phyloP scores from a whole-genome alignment of 2,329 filamentous ascomycete genomes.

The Cladosporium sp. region DNA sequence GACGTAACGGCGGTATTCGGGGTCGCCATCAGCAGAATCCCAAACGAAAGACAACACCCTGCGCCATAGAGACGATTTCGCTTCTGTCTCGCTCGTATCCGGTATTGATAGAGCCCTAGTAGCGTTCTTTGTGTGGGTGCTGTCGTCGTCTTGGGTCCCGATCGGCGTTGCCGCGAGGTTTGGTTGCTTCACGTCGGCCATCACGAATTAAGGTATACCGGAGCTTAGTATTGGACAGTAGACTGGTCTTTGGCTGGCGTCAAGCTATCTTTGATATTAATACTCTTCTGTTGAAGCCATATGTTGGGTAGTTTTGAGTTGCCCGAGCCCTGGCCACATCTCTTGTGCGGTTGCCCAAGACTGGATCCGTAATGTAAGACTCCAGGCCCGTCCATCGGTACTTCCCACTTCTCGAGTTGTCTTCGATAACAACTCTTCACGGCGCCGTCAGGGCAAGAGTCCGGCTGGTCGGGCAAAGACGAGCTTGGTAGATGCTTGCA shows the following conservation, averaged over 20 bases:
- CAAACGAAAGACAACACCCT: conserved; percentile 19
- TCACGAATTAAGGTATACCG: not conserved
- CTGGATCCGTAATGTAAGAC: not conserved
- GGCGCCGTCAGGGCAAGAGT: not conserved
- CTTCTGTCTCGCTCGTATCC: not conserved
- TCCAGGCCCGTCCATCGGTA: not conserved
- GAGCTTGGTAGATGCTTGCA: not conserved
- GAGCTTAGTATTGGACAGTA: not conserved
- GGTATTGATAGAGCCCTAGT: not conserved
- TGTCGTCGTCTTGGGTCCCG: not conserved
- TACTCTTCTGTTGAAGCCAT: not conserved
- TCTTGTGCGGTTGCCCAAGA: not conserved
- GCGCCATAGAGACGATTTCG: conserved; percentile 15
- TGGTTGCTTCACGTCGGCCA: not conserved
- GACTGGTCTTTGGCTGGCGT: not conserved
- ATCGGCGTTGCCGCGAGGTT: not conserved
- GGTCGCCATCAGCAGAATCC: conserved; percentile 21
- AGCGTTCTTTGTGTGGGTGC: not conserved
- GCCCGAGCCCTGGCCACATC: not conserved
- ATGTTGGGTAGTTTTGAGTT: not conserved
- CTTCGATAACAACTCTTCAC: not conserved
- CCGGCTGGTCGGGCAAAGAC: not conserved
- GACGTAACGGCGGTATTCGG: conserved; percentile 20
- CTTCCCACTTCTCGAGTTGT: not conserved
- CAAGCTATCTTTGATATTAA: not conserved